These are phyloP conservation scores for Talaromyces sp. DNA, from an alignment of 2,329 filamentous ascomycete species.

Conservation along the genomic window DNA sequence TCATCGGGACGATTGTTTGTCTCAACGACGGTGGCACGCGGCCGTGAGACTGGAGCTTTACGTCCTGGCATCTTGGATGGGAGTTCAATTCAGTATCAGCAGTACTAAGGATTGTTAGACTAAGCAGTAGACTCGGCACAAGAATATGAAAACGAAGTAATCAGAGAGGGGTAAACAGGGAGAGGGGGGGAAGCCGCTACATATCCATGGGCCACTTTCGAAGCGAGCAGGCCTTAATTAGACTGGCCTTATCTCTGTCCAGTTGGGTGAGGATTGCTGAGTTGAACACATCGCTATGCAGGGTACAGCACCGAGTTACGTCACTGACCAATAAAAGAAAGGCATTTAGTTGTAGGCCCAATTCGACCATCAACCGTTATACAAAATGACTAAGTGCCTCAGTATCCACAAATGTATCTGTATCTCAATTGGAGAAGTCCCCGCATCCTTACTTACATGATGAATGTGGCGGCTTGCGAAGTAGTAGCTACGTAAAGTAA, in stretches of 20 bases:
- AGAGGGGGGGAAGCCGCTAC: not conserved
- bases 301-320: not conserved
- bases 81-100: too few species aligned
- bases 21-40: not conserved
- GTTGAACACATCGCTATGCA: not conserved
- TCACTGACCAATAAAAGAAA: not conserved
- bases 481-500: too few species aligned
- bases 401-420: not conserved
- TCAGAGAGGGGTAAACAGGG: not conserved
- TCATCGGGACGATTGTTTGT: slow-evolving; percentile 43
- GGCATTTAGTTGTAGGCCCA: not conserved
- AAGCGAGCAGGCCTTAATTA: not conserved
- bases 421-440: not conserved
- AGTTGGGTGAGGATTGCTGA: not conserved
- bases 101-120: not conserved
- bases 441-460: too few species aligned
- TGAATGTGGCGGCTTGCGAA: too few species aligned
- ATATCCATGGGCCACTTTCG: not conserved
- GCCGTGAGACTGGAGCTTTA: not conserved
- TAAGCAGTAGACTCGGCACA: too few species aligned
- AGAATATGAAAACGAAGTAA: not conserved
- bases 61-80: not conserved
- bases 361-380: not conserved
- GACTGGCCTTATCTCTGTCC: not conserved
- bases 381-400: not conserved